A percentile compares a stretch with the other conserved stretches of the same genome.
Evolutionary conservation across 106 monocot genomes (phyloP).

Genomic region (Hemerocallis citrina): DNA sequence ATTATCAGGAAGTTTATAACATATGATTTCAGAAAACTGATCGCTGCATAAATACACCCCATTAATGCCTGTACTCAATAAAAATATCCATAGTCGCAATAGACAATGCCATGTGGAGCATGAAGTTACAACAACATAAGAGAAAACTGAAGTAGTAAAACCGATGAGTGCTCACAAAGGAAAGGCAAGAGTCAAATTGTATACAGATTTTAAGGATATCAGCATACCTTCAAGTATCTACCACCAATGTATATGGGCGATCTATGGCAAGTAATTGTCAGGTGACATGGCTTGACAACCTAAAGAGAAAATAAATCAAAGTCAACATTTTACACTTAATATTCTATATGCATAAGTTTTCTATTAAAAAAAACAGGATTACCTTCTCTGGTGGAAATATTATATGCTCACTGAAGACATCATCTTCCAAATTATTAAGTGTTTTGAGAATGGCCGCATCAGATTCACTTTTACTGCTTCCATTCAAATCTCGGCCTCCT

Average conservation of each 20-base stretch:
- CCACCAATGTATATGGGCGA: constrained; percentile 83
- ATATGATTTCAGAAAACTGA: not conserved
- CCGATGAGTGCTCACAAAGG: not conserved
- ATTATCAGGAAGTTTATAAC: not conserved
- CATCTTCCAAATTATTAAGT: constrained; percentile 54
- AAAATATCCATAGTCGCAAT: not conserved
- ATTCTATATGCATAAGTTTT: not conserved
- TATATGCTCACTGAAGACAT: constrained; percentile 39
- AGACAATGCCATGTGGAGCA: not conserved
- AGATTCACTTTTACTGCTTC: constrained; percentile 35
- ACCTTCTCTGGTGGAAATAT: constrained; percentile 65
- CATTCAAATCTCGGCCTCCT: not conserved
- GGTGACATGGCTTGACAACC: constrained; percentile 44
- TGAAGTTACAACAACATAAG: not conserved
- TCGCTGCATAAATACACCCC: not conserved
- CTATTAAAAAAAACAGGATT: constrained; percentile 1
- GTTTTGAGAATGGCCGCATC: constrained; percentile 38
- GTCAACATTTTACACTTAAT: not conserved
- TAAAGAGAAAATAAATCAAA: constrained; percentile 12
- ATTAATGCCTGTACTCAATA: not conserved
- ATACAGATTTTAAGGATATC: not conserved
- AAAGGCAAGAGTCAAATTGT: too few species aligned
- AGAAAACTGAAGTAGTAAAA: not conserved
- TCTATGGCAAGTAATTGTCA: constrained; percentile 45
- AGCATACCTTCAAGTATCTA: constrained; percentile 85